Base-by-base conservation (phyloP, 2,329 filamentous ascomycete species). In the Pezicula radicicola region DNA sequence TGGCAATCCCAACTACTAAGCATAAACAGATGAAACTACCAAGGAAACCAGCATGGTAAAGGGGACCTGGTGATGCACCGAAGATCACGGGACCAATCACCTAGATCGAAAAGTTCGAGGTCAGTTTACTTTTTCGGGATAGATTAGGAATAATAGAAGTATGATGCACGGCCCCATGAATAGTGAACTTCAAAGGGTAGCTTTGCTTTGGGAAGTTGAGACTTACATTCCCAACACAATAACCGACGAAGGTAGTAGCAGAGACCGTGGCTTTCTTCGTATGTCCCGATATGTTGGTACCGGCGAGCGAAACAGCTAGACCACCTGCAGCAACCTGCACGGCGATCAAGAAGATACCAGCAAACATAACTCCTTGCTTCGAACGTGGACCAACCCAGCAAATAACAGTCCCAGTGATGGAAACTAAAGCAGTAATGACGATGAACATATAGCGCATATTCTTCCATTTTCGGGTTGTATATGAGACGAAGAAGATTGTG, bases 31-130 rank as follows among this genome's bases (percentile, higher is more conserved):
- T 54, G 36, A 33, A 55, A 40, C 53, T 56, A 8, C 55, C 55
- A 8, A 52, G 47, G 40, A 56, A 58, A 13, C 54, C 56, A 5
- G 54, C 41, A 27, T 51, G 49, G 28, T 58, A 58, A 25, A 43
- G 18, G n/a, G 56, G 54, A n/a, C 51, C 54, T 15, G 50, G 48
- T 15, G 48, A 53, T n/a, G 64, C 66, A 27, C 65, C 60, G 36
- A 69, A 69, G 53, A 70, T 60, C 5, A 66, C 51, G 0, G 67
- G 66, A 0, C 68, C 66, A 18, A 69, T 59, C 25, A 68, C 25
- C 25, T 25, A 25, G 25, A 25, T 25, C 25, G 25, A 25, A 25
- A 25, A 25, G 3, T 25, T 25, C 1, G 25, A 25, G 4, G 4
- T 25, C 25, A 25, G 5, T 25, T 25, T 25, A 25, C 5, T 25